phyloP scores from a whole-genome alignment of 2,329 filamentous ascomycete species.

The Aspergillus clavatus region DNA sequence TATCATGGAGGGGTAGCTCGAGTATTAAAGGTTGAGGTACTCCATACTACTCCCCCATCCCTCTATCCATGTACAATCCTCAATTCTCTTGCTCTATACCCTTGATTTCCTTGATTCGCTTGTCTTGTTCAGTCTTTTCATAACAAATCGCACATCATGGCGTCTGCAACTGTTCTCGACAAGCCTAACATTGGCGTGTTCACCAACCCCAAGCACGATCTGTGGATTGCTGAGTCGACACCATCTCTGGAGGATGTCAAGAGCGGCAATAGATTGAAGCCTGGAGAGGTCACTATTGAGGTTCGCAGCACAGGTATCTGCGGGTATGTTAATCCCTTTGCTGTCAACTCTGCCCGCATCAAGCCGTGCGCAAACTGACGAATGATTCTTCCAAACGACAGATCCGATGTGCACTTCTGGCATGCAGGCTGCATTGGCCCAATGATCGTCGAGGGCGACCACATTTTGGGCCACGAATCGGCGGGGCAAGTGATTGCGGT shows the following conservation, averaged over 20 bases:
- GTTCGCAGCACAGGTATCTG: slow-evolving; percentile 95
- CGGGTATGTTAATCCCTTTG: slow-evolving; percentile 54
- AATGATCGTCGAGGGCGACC: slow-evolving; percentile 84
- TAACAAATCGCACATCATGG: slow-evolving; percentile 18
- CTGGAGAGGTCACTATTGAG: slow-evolving; percentile 80
- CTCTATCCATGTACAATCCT: slow-evolving; percentile 7
- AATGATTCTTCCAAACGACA: slow-evolving; percentile 32
- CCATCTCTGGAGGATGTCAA: slow-evolving; percentile 72
- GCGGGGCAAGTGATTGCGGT: slow-evolving; percentile 73
- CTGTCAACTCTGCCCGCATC: not conserved
- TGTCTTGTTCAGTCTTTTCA: not conserved
- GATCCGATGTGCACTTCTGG: slow-evolving; percentile 96
- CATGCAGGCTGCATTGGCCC: slow-evolving; percentile 90
- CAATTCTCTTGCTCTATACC: slow-evolving; percentile 5
- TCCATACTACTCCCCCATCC: slow-evolving; percentile 11
- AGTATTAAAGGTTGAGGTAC: slow-evolving; percentile 16
- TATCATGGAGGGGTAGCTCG: slow-evolving; percentile 14
- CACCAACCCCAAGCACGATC: slow-evolving; percentile 86
- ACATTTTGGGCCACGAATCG: slow-evolving; percentile 91
- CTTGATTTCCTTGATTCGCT: slow-evolving; percentile 2
- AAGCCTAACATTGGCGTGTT: slow-evolving; percentile 94
- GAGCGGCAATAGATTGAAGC: slow-evolving; percentile 62
- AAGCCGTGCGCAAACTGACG: not conserved
- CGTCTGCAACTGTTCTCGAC: slow-evolving; percentile 40
- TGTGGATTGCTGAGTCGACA: slow-evolving; percentile 78